A percentile compares a stretch with the other conserved stretches of the same genome.
phyloP scores from a whole-genome alignment of 805 yeast genomes.

The Teunomyces barrocoloradensis region DNA sequence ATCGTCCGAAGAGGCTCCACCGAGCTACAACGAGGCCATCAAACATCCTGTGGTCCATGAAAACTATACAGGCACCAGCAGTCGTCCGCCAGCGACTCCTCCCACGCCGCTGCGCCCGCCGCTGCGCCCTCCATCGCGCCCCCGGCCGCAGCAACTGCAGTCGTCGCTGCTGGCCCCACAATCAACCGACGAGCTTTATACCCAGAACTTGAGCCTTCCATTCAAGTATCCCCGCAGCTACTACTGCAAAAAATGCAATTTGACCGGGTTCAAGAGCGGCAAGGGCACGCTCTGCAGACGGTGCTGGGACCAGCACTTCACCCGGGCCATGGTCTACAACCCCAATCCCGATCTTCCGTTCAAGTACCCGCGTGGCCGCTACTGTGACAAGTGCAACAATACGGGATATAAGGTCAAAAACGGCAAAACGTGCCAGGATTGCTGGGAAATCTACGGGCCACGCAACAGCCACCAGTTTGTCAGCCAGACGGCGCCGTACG shows the following conservation, averaged over 20 bases:
- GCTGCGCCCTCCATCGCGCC: slow-evolving; percentile 8
- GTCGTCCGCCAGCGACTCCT: slow-evolving; percentile 6
- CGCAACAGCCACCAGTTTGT: slow-evolving; percentile 18
- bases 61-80: slow-evolving; percentile 2
- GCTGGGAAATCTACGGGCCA: slow-evolving; percentile 65
- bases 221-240: slow-evolving; percentile 30
- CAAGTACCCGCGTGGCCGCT: slow-evolving; percentile 59
- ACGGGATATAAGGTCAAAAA: slow-evolving; percentile 65
- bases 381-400: slow-evolving; percentile 69
- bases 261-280: slow-evolving; percentile 30
- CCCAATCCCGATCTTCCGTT: slow-evolving; percentile 57
- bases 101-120: slow-evolving; percentile 10
- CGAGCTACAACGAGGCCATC: slow-evolving; percentile 49
- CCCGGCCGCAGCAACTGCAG: slow-evolving; percentile 3
- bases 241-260: slow-evolving; percentile 32
- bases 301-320: slow-evolving; percentile 31
- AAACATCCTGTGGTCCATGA: slow-evolving; percentile 12
- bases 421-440: slow-evolving; percentile 64
- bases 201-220: slow-evolving; percentile 17
- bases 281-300: slow-evolving; percentile 24
- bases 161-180: background rate
- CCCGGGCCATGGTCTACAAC: slow-evolving; percentile 36
- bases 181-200: slow-evolving; percentile 12
- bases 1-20: slow-evolving; percentile 29
- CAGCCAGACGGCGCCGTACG: background rate